Evolutionary conservation across 768 basidiomycete species (phyloP).

Genomic region (Galerina sulciceps): DNA sequence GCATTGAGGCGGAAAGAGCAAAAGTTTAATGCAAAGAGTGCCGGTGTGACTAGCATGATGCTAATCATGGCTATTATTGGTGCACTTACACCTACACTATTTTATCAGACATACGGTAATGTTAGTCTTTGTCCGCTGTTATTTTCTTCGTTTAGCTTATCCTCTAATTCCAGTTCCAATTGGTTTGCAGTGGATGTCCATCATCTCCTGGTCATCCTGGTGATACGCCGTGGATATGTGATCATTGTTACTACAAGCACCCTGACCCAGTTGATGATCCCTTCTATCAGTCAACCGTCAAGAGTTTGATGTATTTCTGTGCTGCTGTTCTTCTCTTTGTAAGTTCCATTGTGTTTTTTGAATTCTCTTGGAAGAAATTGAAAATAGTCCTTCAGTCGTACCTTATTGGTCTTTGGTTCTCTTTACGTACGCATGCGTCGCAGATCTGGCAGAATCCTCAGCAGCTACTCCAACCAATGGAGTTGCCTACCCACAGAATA

Average conservation of each 20-base stretch:
- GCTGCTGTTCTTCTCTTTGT: slow-evolving; percentile 90
- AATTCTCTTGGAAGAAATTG: not conserved
- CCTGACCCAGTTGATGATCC: slow-evolving; percentile 92
- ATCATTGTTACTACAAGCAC: slow-evolving; percentile 93
- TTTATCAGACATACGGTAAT: slow-evolving; percentile 97
- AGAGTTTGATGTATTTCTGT: slow-evolving; percentile 95
- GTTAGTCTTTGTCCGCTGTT: slow-evolving; percentile 51
- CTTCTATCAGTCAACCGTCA: slow-evolving; percentile 96
- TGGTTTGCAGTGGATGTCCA: slow-evolving; percentile 85
- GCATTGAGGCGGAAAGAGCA: slow-evolving; percentile 93
- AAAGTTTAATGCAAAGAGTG: slow-evolving; percentile 98
- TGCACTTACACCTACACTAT: slow-evolving; percentile 90
- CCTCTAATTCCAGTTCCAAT: slow-evolving; percentile 68
- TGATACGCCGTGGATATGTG: slow-evolving; percentile 78
- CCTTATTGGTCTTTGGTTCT: slow-evolving; percentile 97
- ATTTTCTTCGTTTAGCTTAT: not conserved
- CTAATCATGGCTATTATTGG: slow-evolving; percentile 99
- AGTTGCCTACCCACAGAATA: slow-evolving; percentile 58
- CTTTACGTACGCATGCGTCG: slow-evolving; percentile 93
- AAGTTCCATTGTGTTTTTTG: slow-evolving; percentile 35
- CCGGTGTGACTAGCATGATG: slow-evolving; percentile 99
- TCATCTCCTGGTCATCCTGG: slow-evolving; percentile 37
- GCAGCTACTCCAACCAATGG: slow-evolving; percentile 71
- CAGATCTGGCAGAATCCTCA: slow-evolving; percentile 99
- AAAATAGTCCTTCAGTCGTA: slow-evolving; percentile 72